Evolutionary conservation across 345 rosid genomes (phyloP).

Genomic region (Citrus unshiu): DNA sequence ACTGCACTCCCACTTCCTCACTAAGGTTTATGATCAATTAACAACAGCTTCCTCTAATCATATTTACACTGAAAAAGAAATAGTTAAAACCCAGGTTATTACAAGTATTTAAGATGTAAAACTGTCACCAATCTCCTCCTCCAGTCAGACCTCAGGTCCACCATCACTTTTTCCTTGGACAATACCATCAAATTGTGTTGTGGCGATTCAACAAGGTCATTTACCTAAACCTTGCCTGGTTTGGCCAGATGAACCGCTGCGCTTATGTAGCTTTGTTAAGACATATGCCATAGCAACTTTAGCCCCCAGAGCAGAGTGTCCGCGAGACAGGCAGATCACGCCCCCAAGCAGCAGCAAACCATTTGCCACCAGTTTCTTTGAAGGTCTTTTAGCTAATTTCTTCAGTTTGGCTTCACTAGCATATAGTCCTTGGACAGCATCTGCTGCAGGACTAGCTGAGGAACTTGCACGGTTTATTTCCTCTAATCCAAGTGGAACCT

Average conservation of each 20-base stretch:
- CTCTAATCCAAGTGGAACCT: conserved; percentile 71
- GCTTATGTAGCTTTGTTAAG: conserved; percentile 67
- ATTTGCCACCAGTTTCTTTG: conserved; percentile 60
- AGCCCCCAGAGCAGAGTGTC: conserved; percentile 68
- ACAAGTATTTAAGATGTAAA: background rate
- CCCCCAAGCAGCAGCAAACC: conserved; percentile 75
- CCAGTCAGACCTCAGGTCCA: background rate
- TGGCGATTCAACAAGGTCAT: background rate
- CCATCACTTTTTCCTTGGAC: background rate
- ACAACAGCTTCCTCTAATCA: background rate
- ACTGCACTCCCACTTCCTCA: background rate
- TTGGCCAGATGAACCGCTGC: conserved; percentile 38
- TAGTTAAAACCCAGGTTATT: background rate
- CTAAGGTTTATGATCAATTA: background rate
- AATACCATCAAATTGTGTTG: background rate
- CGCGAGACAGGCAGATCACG: conserved; percentile 66
- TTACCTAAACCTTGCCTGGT: conserved; percentile 23
- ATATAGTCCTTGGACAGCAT: conserved; percentile 16
- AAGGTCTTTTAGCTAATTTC: conserved; percentile 51
- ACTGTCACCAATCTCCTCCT: background rate
- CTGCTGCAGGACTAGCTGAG: conserved; percentile 15
- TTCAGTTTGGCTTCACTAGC: conserved; percentile 26
- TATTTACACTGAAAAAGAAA: conserved; percentile 3
- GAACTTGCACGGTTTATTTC: conserved; percentile 2
- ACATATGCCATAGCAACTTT: conserved; percentile 82